phyloP scores from a whole-genome alignment of 2,329 filamentous ascomycete genomes.

The Diaporthe batatas region DNA sequence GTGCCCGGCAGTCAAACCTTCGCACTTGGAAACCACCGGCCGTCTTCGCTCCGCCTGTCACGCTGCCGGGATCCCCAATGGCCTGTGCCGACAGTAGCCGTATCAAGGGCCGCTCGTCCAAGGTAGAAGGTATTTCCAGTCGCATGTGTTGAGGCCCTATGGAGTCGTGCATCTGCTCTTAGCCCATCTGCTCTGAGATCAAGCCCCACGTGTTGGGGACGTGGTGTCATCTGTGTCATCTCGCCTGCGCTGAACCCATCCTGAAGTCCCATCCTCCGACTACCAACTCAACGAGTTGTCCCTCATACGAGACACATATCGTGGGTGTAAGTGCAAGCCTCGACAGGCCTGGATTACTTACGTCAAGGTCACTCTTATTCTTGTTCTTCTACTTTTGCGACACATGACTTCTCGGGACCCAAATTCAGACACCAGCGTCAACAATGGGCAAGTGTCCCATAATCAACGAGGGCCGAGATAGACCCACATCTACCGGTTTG shows the following conservation, averaged over 20 bases:
- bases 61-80: not conserved
- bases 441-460: not conserved
- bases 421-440: not conserved
- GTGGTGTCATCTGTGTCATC: not conserved
- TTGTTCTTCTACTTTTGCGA: no score
- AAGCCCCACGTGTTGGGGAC: not conserved
- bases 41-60: not conserved
- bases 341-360: not conserved
- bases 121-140: no score
- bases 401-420: no score
- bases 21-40: not conserved
- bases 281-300: not conserved
- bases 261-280: not conserved
- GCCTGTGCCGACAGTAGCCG: constrained; percentile 27
- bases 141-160: not conserved
- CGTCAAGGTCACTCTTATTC: no score
- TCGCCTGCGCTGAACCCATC: no score
- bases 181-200: not conserved
- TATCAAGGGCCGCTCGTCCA: not conserved
- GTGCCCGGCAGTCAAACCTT: constrained; percentile 15
- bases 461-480: not conserved
- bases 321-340: not conserved
- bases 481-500: not conserved
- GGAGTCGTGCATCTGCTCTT: not conserved
- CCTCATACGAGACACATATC: not conserved